Conservation (phyloP, 202 grass and related monocot species). For the Cymbopogon flexuosus region DNA sequence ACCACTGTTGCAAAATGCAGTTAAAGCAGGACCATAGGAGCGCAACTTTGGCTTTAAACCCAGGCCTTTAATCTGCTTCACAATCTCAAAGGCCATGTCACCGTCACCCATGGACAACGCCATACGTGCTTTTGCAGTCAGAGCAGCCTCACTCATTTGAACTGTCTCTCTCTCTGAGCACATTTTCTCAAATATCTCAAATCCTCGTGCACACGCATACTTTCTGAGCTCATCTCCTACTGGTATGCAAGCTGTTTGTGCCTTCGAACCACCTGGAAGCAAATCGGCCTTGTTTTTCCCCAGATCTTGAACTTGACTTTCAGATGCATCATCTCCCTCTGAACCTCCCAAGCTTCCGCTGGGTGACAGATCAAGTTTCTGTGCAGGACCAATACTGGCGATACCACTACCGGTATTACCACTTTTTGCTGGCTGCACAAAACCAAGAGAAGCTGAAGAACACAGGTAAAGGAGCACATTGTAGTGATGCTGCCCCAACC, state of each 20-base stretch:
- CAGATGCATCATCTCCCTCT: not conserved
- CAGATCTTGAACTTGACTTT: not conserved
- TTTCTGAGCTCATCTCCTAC: conserved; percentile 46
- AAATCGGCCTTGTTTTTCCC: not conserved
- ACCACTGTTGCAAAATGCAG: conserved; percentile 47
- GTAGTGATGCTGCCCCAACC: conserved; percentile 57
- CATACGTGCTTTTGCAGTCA: conserved; percentile 60
- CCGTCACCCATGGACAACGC: conserved; percentile 45
- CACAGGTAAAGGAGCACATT: conserved; percentile 67
- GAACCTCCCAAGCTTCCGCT: not conserved
- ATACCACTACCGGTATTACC: conserved; percentile 32
- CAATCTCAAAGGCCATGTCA: conserved; percentile 61
- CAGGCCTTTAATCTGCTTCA: conserved; percentile 53
- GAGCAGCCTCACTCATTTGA: conserved; percentile 52
- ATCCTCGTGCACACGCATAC: conserved; percentile 43
- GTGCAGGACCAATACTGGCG: conserved; percentile 23
- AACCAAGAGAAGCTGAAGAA: conserved; percentile 51
- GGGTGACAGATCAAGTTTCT: not conserved
- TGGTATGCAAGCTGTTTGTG: conserved; percentile 15
- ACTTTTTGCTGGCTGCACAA: conserved; percentile 57
- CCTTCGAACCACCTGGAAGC: not conserved
- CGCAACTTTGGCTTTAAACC: conserved; percentile 44
- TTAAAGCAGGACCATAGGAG: conserved; percentile 61
- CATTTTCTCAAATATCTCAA: conserved; percentile 67
- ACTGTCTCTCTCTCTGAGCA: conserved; percentile 34